Evolutionary conservation across 2,329 filamentous ascomycete species (phyloP).

Genomic region (Fusarium papillatum): DNA sequence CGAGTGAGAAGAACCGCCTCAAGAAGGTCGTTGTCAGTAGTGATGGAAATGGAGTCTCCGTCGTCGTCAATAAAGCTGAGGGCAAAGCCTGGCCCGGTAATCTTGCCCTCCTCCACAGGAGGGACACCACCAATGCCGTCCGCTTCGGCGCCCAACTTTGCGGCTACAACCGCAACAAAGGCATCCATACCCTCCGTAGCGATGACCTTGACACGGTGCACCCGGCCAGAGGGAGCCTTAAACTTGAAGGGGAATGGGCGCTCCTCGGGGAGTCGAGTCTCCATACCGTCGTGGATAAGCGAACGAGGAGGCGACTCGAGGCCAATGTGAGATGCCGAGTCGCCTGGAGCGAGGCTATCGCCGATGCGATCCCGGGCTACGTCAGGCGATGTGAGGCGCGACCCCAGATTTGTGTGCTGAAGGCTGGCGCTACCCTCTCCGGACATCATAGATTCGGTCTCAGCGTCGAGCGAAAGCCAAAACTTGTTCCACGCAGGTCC

Average conservation of each 20-base stretch:
- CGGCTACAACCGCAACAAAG: slow-evolving; percentile 81
- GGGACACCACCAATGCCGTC: slow-evolving; percentile 88
- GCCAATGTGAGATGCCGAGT: slow-evolving; percentile 94
- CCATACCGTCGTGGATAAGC: slow-evolving; percentile 62
- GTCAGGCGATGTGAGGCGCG: slow-evolving; percentile 87
- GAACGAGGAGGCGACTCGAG: slow-evolving; percentile 83
- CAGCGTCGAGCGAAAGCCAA: slow-evolving; percentile 95
- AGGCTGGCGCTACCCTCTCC: slow-evolving; percentile 86
- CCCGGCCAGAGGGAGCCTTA: slow-evolving; percentile 94
- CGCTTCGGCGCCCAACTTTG: slow-evolving; percentile 88
- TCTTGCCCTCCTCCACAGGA: slow-evolving; percentile 81
- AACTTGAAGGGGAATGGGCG: slow-evolving; percentile 98
- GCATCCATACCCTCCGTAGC: slow-evolving; percentile 85
- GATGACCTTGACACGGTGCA: slow-evolving; percentile 90
- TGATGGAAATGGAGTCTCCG: slow-evolving; percentile 96
- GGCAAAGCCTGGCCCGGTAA: slow-evolving; percentile 85
- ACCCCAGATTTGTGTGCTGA: slow-evolving; percentile 72
- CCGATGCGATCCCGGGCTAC: slow-evolving; percentile 76
- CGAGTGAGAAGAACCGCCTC: slow-evolving; percentile 91
- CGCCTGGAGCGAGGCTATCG: slow-evolving; percentile 91
- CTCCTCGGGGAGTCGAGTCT: slow-evolving; percentile 73
- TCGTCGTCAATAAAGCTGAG: slow-evolving; percentile 98
- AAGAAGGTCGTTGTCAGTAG: slow-evolving; percentile 91
- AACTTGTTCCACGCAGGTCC: slow-evolving; percentile 99
- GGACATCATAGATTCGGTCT: slow-evolving; percentile 96